phyloP scores from a whole-genome alignment of 75 land plant genomes.

The Selaginella tamariscina region DNA sequence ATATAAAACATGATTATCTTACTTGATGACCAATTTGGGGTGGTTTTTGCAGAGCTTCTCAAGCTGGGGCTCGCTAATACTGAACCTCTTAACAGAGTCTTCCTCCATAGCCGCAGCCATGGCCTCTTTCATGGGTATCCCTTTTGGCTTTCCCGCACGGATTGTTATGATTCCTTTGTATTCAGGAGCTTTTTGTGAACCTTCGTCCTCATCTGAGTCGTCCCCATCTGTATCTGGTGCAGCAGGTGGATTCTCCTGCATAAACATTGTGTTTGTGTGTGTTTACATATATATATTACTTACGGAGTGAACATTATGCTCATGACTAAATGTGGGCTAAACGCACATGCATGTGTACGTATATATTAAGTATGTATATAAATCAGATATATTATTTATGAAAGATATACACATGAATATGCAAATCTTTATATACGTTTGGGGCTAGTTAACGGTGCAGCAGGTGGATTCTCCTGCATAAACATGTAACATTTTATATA shows the following conservation, averaged over 20 bases:
- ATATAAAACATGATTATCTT: too few species aligned
- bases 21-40: conserved; percentile 40
- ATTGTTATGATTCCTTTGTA: conserved; percentile 56
- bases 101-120: conserved; percentile 30
- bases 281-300: too few species aligned
- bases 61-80: conserved; percentile 52
- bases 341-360: too few species aligned
- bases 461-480: background rate
- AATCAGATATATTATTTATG: too few species aligned
- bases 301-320: background rate
- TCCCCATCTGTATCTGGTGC: conserved; percentile 23
- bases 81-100: conserved; percentile 41
- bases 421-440: too few species aligned
- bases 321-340: too few species aligned
- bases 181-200: conserved; percentile 24
- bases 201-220: conserved; percentile 15
- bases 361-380: too few species aligned
- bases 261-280: too few species aligned
- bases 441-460: too few species aligned
- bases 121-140: conserved; percentile 21
- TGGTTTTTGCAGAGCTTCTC: conserved; percentile 29
- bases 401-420: too few species aligned
- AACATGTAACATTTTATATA: too few species aligned
- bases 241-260: background rate
- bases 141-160: conserved; percentile 44